A percentile compares a stretch with the other conserved stretches of the same genome.
Evolutionary conservation across 2,329 filamentous ascomycete species (phyloP).

Genomic region (Didymella exigua): DNA sequence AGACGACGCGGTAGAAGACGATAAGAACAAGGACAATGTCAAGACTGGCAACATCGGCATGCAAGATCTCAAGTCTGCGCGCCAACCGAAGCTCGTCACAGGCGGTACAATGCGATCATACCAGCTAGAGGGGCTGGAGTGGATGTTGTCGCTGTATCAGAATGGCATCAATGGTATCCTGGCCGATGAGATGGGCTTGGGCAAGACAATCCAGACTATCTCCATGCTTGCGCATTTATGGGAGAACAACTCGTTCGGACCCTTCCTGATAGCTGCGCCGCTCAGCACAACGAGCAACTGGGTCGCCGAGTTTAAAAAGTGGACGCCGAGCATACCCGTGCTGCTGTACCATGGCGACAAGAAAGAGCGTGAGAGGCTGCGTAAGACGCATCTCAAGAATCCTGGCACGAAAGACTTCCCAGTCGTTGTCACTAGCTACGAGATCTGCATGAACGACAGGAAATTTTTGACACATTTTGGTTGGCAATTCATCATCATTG

Average conservation of each 20-base stretch:
- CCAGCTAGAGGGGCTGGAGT: constrained; percentile 91
- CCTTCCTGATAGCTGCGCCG: constrained; percentile 88
- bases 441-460: constrained; percentile 91
- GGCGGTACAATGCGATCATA: constrained; percentile 93
- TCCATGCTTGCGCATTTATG: constrained; percentile 84
- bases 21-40: constrained; percentile 62
- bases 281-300: constrained; percentile 93
- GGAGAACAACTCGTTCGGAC: constrained; percentile 85
- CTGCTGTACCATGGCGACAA: constrained; percentile 90
- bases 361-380: constrained; percentile 75
- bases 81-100: constrained; percentile 82
- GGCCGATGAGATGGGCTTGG: constrained; percentile 92
- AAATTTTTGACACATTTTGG: constrained; percentile 80
- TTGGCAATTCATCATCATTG: constrained; percentile 98
- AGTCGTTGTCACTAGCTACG: constrained; percentile 92
- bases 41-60: constrained; percentile 66
- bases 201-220: constrained; percentile 92
- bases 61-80: constrained; percentile 76
- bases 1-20: constrained; percentile 63
- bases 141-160: constrained; percentile 83
- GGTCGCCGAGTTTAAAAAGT: constrained; percentile 90
- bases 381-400: constrained; percentile 71
- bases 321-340: constrained; percentile 87
- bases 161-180: constrained; percentile 91
- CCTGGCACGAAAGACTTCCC: constrained; percentile 78